Conservation (phyloP, 208 protist genomes). For the Acanthamoeba lenticulata region DNA sequence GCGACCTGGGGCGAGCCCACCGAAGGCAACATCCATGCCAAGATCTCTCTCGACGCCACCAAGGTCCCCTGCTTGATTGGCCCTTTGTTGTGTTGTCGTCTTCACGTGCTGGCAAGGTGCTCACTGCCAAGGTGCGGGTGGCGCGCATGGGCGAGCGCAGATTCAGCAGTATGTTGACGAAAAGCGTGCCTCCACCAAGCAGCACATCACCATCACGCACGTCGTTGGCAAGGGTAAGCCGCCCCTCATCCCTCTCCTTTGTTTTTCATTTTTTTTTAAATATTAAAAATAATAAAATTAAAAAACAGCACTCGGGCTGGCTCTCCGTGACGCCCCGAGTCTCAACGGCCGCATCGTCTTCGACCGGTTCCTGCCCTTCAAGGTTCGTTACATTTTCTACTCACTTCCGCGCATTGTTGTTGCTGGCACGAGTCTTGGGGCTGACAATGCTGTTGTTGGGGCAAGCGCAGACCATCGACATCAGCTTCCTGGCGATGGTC, state of each 20-base stretch:
- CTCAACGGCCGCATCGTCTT: constrained; percentile 53
- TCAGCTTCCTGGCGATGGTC: constrained; percentile 61
- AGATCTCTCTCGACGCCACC: constrained; percentile 47
- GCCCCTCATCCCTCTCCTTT: no score
- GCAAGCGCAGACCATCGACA: constrained; percentile 24
- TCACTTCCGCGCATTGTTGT: neutral
- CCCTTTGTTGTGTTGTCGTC: neutral
- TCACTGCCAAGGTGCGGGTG: neutral
- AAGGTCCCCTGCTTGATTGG: neutral
- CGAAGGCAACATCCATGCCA: constrained; percentile 56
- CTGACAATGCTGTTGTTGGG: neutral
- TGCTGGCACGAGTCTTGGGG: neutral
- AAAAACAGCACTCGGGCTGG: neutral
- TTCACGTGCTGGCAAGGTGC: neutral
- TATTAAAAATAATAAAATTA: neutral
- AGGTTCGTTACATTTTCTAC: neutral
- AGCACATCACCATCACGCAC: constrained; percentile 59
- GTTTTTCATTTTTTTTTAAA: neutral
- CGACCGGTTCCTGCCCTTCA: constrained; percentile 51
- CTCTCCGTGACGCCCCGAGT: neutral
- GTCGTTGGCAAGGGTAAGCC: constrained; percentile 37
- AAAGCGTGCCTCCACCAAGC: neutral
- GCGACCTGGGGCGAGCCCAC: constrained; percentile 6
- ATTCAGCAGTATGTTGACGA: constrained; percentile 33
- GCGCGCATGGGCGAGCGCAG: neutral